Conservation (phyloP, 495 filamentous ascomycete species). For the Hypomontagnella monticulosa region DNA sequence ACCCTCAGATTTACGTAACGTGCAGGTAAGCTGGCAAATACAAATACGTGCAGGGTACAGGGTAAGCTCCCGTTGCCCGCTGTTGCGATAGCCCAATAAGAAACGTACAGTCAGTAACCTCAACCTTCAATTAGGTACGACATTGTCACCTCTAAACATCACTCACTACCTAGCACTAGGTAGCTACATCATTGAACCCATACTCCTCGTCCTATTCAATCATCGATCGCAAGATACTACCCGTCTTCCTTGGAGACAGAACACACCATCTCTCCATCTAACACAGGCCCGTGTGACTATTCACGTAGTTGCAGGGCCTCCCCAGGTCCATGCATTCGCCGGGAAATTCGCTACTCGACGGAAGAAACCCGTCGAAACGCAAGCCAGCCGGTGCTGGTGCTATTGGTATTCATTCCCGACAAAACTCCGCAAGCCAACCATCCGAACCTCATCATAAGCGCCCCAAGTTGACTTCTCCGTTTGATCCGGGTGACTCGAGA, state of each 20-base stretch:
- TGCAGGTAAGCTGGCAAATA: too few relatives aligned
- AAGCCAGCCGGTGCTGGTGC: constrained; percentile 18
- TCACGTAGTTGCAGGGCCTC: constrained; percentile 44
- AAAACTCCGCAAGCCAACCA: constrained; percentile 12
- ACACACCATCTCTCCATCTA: not conserved
- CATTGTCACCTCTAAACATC: not conserved
- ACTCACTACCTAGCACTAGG: too few relatives aligned
- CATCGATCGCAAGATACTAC: constrained; percentile 3
- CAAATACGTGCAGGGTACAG: too few relatives aligned
- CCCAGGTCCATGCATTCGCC: constrained; percentile 46
- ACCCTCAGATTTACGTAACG: too few relatives aligned
- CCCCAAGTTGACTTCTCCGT: constrained; percentile 16
- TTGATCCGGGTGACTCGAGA: constrained; percentile 12
- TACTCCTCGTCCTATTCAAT: not conserved
- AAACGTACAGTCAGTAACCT: not conserved
- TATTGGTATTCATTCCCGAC: constrained; percentile 18
- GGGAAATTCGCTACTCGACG: constrained; percentile 36
- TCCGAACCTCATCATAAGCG: constrained; percentile 31
- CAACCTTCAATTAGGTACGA: not conserved
- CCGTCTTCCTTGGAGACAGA: not conserved
- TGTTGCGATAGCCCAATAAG: not conserved
- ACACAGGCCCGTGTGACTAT: constrained; percentile 43
- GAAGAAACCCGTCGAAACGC: constrained; percentile 43
- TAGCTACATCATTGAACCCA: not conserved
- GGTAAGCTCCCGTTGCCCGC: not conserved